These are phyloP conservation scores for Cicer chorassanicum DNA, from an alignment of 306 rosid genomes.

Conservation along the genomic window DNA sequence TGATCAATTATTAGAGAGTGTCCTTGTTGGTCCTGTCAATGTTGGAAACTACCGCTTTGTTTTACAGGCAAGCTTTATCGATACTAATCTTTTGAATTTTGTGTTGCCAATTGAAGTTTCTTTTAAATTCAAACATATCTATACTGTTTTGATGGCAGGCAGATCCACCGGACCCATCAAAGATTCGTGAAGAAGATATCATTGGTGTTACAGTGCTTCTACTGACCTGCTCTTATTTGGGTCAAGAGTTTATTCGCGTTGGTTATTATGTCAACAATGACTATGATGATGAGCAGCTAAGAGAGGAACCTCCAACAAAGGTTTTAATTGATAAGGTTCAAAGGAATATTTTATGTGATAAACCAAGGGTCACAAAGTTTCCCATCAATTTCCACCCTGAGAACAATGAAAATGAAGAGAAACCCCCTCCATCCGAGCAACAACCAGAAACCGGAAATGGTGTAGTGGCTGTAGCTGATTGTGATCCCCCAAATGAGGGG, in stretches of 20 bases:
- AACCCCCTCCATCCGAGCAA: constrained; percentile 53
- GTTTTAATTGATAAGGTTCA: constrained; percentile 75
- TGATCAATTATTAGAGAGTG: constrained; percentile 89
- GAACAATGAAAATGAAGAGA: constrained; percentile 61
- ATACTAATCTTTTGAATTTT: neutral
- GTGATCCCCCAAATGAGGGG: constrained; percentile 50
- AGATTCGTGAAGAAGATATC: constrained; percentile 93
- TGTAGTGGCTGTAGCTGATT: constrained; percentile 44
- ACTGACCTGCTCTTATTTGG: constrained; percentile 85
- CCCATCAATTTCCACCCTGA: constrained; percentile 76
- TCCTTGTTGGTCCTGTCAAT: constrained; percentile 92
- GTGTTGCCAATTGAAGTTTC: constrained; percentile 9
- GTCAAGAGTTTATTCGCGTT: constrained; percentile 87
- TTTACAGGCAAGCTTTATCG: constrained; percentile 63
- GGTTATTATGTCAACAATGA: constrained; percentile 97
- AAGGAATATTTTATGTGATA: constrained; percentile 89
- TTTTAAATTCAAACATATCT: constrained; percentile 10
- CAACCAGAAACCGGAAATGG: constrained; percentile 56
- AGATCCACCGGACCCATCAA: constrained; percentile 90
- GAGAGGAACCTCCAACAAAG: constrained; percentile 91
- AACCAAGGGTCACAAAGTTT: constrained; percentile 92
- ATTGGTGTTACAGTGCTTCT: constrained; percentile 84
- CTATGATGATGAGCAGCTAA: constrained; percentile 86
- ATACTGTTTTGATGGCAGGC: constrained; percentile 57
- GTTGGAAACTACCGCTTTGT: constrained; percentile 91